phyloP scores from a whole-genome alignment of 2,329 filamentous ascomycete species.

The Zasmidium citrigriseum region DNA sequence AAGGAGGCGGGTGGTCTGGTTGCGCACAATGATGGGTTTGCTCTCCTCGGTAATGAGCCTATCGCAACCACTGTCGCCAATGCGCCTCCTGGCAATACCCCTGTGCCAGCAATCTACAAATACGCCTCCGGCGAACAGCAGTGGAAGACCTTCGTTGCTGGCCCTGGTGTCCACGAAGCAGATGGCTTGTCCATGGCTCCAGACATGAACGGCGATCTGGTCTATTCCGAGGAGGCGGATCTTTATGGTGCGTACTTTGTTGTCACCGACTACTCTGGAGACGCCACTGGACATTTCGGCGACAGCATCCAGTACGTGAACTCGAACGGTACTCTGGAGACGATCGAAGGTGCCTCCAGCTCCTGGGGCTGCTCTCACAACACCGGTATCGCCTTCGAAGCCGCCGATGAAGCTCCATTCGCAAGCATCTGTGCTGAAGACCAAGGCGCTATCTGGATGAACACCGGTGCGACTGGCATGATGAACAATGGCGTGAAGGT shows the following conservation, averaged over 20 bases:
- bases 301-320: slow-evolving; percentile 57
- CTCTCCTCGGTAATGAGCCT: slow-evolving; percentile 61
- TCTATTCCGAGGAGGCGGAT: slow-evolving; percentile 57
- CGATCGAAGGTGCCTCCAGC: slow-evolving; percentile 55
- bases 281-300: slow-evolving; percentile 58
- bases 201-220: slow-evolving; percentile 64
- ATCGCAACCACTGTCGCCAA: slow-evolving; percentile 53
- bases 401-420: slow-evolving; percentile 59
- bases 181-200: slow-evolving; percentile 54
- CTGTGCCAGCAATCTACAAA: slow-evolving; percentile 61
- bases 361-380: slow-evolving; percentile 66
- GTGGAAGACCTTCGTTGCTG: slow-evolving; percentile 62
- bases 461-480: slow-evolving; percentile 62
- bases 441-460: slow-evolving; percentile 65
- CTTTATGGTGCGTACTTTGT: slow-evolving; percentile 65
- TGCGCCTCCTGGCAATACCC: slow-evolving; percentile 50
- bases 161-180: slow-evolving; percentile 53
- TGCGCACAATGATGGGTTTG: slow-evolving; percentile 64
- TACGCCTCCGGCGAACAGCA: slow-evolving; percentile 57
- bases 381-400: slow-evolving; percentile 65
- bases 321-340: slow-evolving; percentile 51
- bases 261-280: slow-evolving; percentile 59
- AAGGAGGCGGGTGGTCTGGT: slow-evolving; percentile 64
- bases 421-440: slow-evolving; percentile 63
- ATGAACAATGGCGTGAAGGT: slow-evolving; percentile 55